Base-by-base conservation (phyloP, 179 eudicot species). In the Vitellaria paradoxa region DNA sequence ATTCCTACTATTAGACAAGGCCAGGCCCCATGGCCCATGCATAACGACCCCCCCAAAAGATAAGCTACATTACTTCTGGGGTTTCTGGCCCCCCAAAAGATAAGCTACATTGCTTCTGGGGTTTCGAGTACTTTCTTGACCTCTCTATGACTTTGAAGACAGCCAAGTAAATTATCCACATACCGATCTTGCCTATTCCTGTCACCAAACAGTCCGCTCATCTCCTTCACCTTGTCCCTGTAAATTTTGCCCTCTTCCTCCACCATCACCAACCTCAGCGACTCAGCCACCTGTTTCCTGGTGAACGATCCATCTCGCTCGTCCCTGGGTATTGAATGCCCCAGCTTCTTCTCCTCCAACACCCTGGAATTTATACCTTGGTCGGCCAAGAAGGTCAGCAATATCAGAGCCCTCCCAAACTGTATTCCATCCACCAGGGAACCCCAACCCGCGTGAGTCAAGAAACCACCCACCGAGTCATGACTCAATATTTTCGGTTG, bases 401-500 rank as follows among this genome's bases (percentile, higher is more conserved):
- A 24, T 5, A 81, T 46, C 0, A 84, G 70, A 3, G 80, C 80
- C 11, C 46, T 53, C 14, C 84, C 84, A 18, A 78, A 76, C 75
- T 64, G 65, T 7, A 81, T 56, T 11, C 74, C 84, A 12, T 81
- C 82, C 17, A 78, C 65, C 0, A 76, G 20, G 1, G 84, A 78
- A 49, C 80, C 55, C 89, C 88, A 84, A 0, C 90, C 94, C 47
- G 81, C 79, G 70, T 90, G 93, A 24, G 85, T 82, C 77, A 87
- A 75, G 75, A 89, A 89, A 15, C 85, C 91, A 45, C 92, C 94
- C 73, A 87, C 86, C 9, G 91, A 82, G 14, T 77, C 85, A 75
- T 90, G 89, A 47, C 83, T 75, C 70, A 89, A 75, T 77, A 88
- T 80, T 76, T 66, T 65, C 7, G 78, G 77, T 70, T 90, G 92